Conservation (phyloP, 2,329 filamentous ascomycete genomes). For the Scleromitrula shiraiana region DNA sequence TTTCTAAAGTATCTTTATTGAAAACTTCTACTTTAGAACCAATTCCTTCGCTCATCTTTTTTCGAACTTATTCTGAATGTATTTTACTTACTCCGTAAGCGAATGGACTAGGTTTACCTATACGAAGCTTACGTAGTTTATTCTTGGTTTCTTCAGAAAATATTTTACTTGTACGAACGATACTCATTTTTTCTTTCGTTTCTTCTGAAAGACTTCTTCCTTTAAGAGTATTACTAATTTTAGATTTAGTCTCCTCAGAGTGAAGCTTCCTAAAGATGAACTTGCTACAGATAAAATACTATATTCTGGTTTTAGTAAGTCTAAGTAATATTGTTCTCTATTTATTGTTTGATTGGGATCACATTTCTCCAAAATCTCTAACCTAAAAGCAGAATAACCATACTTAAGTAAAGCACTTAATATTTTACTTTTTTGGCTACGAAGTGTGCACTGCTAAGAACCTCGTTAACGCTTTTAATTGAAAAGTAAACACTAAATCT, state of each 20-base stretch:
- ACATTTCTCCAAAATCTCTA: constrained; percentile 1
- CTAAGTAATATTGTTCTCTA: constrained; percentile 5
- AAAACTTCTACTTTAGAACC: no score
- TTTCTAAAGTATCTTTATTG: no score
- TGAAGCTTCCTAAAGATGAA: background rate
- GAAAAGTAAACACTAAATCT: background rate
- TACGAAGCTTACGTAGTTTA: no score
- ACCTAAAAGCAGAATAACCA: constrained; percentile 3
- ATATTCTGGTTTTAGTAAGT: constrained; percentile 3
- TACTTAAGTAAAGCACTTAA: constrained; percentile 1
- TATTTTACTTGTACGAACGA: no score
- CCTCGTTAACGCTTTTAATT: background rate
- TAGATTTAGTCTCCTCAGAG: background rate
- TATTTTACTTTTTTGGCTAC: background rate
- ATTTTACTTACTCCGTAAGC: no score
- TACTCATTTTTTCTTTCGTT: no score
- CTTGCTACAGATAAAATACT: background rate
- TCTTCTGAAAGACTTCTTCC: no score
- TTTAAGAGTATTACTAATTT: constrained; percentile 2
- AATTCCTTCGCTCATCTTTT: no score
- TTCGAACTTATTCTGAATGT: no score
- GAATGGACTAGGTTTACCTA: no score
- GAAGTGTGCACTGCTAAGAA: background rate
- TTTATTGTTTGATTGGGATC: background rate
- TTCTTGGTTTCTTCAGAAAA: no score